Conservation (phyloP, 495 filamentous ascomycete species). For the Friedmanniomyces endolithicus region DNA sequence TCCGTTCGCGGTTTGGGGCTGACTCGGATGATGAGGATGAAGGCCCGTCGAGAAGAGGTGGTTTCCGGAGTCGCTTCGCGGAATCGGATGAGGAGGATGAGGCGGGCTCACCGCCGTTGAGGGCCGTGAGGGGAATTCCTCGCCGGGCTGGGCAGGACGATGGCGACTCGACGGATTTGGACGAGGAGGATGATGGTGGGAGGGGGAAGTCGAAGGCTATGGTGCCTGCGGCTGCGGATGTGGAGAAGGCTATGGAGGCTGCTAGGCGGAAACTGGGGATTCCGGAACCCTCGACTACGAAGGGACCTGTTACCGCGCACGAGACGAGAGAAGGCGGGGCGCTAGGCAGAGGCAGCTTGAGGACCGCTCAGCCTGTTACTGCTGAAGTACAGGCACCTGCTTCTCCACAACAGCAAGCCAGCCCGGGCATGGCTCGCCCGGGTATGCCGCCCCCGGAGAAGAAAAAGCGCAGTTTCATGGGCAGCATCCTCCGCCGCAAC, state of each 20-base stretch:
- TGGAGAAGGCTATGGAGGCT: slow-evolving; percentile 25
- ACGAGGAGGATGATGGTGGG: slow-evolving; percentile 22
- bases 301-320: not conserved
- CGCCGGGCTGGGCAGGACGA: slow-evolving; percentile 42
- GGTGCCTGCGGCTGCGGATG: slow-evolving; percentile 10
- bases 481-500: slow-evolving; percentile 17
- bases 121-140: slow-evolving; percentile 55
- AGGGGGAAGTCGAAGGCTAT: not conserved
- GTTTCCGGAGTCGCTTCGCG: slow-evolving; percentile 54
- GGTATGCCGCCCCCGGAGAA: not conserved
- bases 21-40: slow-evolving; percentile 68
- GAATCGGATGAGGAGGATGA: slow-evolving; percentile 73
- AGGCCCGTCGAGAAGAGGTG: slow-evolving; percentile 23
- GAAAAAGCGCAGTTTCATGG: slow-evolving; percentile 16
- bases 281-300: slow-evolving; percentile 15
- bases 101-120: slow-evolving; percentile 26
- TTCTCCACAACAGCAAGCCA: too few species aligned
- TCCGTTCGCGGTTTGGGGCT: slow-evolving; percentile 47
- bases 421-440: not conserved
- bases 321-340: slow-evolving; percentile 12
- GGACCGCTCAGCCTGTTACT: not conserved
- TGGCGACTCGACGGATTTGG: slow-evolving; percentile 53
- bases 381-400: too few species aligned
- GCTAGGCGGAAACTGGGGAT: slow-evolving; percentile 17
- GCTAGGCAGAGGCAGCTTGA: slow-evolving; percentile 11